Percentiles rank a stretch among this genome's conserved stretches.
Evolutionary conservation across 805 yeast genomes (phyloP).

Genomic region (Saccharomycopsis malanga): DNA sequence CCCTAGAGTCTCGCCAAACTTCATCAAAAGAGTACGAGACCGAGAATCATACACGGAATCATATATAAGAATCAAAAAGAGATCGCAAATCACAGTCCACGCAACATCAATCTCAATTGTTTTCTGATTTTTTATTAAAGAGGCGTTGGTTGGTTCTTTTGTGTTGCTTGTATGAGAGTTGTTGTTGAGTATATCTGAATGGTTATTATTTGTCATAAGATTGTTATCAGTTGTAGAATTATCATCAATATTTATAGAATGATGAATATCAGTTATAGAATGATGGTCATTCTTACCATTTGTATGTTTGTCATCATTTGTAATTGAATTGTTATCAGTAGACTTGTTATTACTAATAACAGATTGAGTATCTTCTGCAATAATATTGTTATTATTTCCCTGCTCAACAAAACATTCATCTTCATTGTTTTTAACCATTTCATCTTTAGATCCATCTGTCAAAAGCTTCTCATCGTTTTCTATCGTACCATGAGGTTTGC

Average conservation of each 20-base stretch:
- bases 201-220: no score
- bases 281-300: no score
- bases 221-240: neutral
- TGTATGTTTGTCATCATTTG: neutral
- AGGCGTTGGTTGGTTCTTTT: constrained; percentile 13
- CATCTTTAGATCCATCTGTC: neutral
- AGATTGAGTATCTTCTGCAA: neutral
- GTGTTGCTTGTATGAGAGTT: no score
- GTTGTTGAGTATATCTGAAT: neutral
- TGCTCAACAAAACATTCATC: constrained; percentile 16
- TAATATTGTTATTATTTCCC: neutral
- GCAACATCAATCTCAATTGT: constrained; percentile 63
- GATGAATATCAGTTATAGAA: neutral
- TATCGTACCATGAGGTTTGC: no score
- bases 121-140: constrained; percentile 29
- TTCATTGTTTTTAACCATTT: constrained; percentile 1
- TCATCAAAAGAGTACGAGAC: constrained; percentile 69
- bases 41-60: constrained; percentile 87
- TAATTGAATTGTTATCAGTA: neutral
- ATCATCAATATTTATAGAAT: neutral
- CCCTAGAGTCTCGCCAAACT: constrained; percentile 57
- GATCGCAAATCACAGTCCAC: constrained; percentile 92
- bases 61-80: constrained; percentile 70
- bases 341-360: neutral
- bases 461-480: constrained; percentile 7